Conservation (phyloP, 1,284 basidiomycete genomes). For the Cryptococcus amylolentus region DNA sequence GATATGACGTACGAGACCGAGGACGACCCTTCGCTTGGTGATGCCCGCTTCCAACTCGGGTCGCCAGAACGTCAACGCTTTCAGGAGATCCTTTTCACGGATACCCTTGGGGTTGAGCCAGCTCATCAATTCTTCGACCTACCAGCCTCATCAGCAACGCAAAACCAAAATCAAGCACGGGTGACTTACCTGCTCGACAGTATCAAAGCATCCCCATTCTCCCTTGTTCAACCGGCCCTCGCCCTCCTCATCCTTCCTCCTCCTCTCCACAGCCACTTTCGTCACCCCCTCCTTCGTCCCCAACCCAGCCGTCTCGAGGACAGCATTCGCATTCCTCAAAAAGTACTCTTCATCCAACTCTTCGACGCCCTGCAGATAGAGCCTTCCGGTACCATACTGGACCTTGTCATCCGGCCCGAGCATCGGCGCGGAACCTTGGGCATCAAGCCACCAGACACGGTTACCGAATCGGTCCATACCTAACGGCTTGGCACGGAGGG, state of each 20-base stretch:
- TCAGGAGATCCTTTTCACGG: slow-evolving; percentile 79
- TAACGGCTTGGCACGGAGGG: slow-evolving; percentile 78
- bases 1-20: slow-evolving; percentile 22
- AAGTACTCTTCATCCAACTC: slow-evolving; percentile 70
- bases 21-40: slow-evolving; percentile 28
- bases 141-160: neutral
- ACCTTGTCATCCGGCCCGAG: slow-evolving; percentile 62
- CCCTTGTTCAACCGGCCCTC: slow-evolving; percentile 66
- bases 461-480: slow-evolving; percentile 92
- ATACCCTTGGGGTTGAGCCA: slow-evolving; percentile 92
- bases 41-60: slow-evolving; percentile 78
- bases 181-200: slow-evolving; percentile 70
- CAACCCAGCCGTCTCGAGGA: slow-evolving; percentile 23
- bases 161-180: neutral
- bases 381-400: slow-evolving; percentile 74
- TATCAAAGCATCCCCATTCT: slow-evolving; percentile 87
- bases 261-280: slow-evolving; percentile 51
- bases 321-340: slow-evolving; percentile 51
- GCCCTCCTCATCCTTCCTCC: slow-evolving; percentile 65
- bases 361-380: slow-evolving; percentile 87
- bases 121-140: slow-evolving; percentile 75
- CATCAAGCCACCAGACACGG: slow-evolving; percentile 98
- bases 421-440: slow-evolving; percentile 77
- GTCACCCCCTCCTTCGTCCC: slow-evolving; percentile 52
- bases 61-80: slow-evolving; percentile 76